Conservation (phyloP, 371 early-diverging fungal species). For the Zancudomyces culisetae region DNA sequence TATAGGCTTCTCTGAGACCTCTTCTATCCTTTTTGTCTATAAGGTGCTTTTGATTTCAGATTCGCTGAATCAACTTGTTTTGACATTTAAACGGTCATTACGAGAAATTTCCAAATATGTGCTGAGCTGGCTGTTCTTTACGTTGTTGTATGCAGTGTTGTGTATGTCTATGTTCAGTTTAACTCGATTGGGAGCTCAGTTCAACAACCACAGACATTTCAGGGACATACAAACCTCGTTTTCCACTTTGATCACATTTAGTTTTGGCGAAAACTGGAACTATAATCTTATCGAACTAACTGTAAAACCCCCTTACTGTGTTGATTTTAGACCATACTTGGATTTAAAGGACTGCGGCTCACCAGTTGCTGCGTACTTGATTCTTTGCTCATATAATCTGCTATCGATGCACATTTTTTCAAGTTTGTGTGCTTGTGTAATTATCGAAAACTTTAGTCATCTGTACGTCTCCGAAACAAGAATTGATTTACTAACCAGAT, state of each 20-base stretch:
- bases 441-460: constrained; percentile 49
- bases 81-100: constrained; percentile 23
- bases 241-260: constrained; percentile 33
- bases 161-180: constrained; percentile 52
- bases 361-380: constrained; percentile 32
- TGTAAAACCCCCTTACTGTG: constrained; percentile 37
- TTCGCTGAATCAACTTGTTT: constrained; percentile 1
- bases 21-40: constrained; percentile 1
- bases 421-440: constrained; percentile 48
- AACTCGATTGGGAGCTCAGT: constrained; percentile 36
- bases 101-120: constrained; percentile 40
- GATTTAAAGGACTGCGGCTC: constrained; percentile 43
- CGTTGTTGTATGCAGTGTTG: constrained; percentile 44
- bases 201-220: constrained; percentile 38
- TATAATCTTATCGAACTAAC: constrained; percentile 46
- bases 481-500: constrained; percentile 37
- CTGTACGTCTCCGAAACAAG: constrained; percentile 41
- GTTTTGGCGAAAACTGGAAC: constrained; percentile 48
- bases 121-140: constrained; percentile 44
- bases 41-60: constrained; percentile 4
- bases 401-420: constrained; percentile 58
- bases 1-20: neutral
- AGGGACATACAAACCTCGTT: constrained; percentile 31
- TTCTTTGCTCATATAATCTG: constrained; percentile 46
- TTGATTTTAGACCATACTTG: constrained; percentile 5